These are phyloP conservation scores for Podaxis sp. DNA, from an alignment of 768 basidiomycete species.

Conservation along the genomic window DNA sequence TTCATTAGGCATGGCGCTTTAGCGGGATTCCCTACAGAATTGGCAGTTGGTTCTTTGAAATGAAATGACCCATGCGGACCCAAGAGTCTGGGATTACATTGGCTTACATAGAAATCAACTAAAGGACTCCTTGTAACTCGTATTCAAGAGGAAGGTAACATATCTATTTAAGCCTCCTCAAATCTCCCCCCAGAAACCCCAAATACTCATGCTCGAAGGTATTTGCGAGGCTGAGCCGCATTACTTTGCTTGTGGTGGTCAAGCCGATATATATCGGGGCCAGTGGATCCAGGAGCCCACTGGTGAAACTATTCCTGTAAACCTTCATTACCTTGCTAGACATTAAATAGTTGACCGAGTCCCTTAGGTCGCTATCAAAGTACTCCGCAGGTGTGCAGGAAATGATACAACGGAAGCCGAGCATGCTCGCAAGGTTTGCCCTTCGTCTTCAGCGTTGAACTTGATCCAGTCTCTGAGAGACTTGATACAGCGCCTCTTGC, in stretches of 20 bases:
- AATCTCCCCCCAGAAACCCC: no score
- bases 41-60: no score
- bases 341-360: not conserved
- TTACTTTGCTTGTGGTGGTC: slow-evolving; percentile 17
- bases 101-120: no score
- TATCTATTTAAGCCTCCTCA: no score
- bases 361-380: slow-evolving; percentile 1
- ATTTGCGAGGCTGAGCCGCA: not conserved
- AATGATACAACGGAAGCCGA: not conserved
- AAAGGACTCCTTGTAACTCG: no score
- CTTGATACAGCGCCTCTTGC: slow-evolving; percentile 12
- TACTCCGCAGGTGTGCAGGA: slow-evolving; percentile 5
- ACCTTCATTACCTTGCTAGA: not conserved
- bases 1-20: no score
- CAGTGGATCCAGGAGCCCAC: slow-evolving; percentile 1
- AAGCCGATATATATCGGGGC: slow-evolving; percentile 19
- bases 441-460: not conserved
- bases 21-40: no score
- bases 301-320: not conserved
- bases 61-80: no score
- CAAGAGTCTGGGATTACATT: no score
- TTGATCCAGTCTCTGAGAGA: not conserved
- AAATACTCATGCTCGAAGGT: not conserved
- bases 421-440: not conserved
- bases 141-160: no score